Evolutionary conservation across 2,329 filamentous ascomycete species (phyloP), one percentile per base, ranked within the genome.

Genomic region (Trichoderma sp.): DNA sequence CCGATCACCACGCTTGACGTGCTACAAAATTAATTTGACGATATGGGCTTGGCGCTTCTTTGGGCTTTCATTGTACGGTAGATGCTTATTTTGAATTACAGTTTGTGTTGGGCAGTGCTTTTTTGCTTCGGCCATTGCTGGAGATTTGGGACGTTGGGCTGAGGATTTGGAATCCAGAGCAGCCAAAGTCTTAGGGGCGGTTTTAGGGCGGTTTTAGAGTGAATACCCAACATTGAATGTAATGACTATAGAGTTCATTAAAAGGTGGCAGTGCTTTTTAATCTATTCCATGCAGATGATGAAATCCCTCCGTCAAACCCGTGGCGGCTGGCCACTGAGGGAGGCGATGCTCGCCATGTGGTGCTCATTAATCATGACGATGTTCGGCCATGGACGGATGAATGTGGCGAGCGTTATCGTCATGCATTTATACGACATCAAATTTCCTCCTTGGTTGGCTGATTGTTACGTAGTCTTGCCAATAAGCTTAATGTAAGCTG

Each of bases 1-100:
- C 37, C 37, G 5, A 18, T 4, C 37, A 18, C 37, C 16, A 21
- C n/a, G 21, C 34, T 59, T 58, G 32, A 55, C 14, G 60, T 11
- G 28, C 18, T n/a, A 6, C 28, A 60, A 68, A 66, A 59, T 58
- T 59, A 28, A 34, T 32, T 26, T 32, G 52, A 56, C 26, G 28
- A 58, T 66, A 56, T 30, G 58, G 63, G 39, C 37, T 37, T 58
- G 66, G 66, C 66, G 61, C 49, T 55, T 64, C 16, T 30, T 43
- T 5, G 18, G 13, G 6, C 13, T 21, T 43, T 21, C 30, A 24
- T 8, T 51, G n/a, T 28, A 21, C 49, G 39, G 28, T 16, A 58
- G 30, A 66, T 37, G 52, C 10, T 32, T 58, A 58, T 43, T 66
- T 66, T 26, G 39, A 51, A 49, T 51, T 37, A n/a, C n/a, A 54